A percentile compares a stretch with the other conserved stretches of the same genome.
Conservation (phyloP, 495 filamentous ascomycete genomes). For the Gamarada debralockiae region DNA sequence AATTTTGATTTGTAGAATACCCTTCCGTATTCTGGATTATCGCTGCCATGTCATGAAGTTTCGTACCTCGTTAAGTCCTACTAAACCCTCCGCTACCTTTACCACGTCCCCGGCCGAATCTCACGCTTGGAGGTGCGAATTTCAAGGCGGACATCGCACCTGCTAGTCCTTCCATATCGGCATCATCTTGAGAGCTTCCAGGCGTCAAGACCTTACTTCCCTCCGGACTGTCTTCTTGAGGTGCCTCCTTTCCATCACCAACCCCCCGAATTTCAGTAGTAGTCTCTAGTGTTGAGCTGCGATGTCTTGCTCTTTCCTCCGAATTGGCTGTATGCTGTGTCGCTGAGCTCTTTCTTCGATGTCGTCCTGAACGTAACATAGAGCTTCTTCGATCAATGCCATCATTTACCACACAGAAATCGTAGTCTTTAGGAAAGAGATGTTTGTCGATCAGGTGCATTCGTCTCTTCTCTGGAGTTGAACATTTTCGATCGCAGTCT, state of each 20-base stretch:
- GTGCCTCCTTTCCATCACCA: constrained; percentile 19
- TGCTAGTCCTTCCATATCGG: constrained; percentile 68
- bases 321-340: constrained; percentile 18
- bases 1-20: constrained; percentile 2
- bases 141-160: constrained; percentile 78
- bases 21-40: background rate
- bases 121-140: constrained; percentile 76
- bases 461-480: constrained; percentile 74
- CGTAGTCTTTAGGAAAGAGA: constrained; percentile 86
- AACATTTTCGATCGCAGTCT: constrained; percentile 81
- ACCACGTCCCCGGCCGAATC: constrained; percentile 59
- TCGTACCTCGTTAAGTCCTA: constrained; percentile 29
- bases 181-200: constrained; percentile 25
- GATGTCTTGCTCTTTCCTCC: constrained; percentile 48
- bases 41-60: background rate
- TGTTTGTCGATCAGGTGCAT: constrained; percentile 93
- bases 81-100: constrained; percentile 24
- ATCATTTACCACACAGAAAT: constrained; percentile 82
- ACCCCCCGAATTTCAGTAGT: constrained; percentile 19
- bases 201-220: background rate
- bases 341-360: constrained; percentile 23
- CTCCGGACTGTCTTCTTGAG: background rate
- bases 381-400: constrained; percentile 83
- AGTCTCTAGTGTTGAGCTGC: constrained; percentile 37
- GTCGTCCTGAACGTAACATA: constrained; percentile 51